Evolutionary conservation across 306 rosid species (phyloP).

Genomic region (Fagus crenata): DNA sequence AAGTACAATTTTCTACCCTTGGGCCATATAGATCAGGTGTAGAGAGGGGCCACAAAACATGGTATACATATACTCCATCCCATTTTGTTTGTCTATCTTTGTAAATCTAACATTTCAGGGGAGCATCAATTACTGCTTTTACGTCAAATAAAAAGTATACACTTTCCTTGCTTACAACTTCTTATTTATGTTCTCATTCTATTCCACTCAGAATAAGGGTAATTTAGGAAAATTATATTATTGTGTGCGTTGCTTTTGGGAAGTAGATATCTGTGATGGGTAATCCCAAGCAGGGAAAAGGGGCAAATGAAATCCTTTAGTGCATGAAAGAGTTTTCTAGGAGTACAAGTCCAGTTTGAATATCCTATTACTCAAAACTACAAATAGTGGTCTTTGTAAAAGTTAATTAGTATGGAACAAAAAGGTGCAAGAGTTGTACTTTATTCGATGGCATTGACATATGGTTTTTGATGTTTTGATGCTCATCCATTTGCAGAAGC

Average conservation of each 20-base stretch:
- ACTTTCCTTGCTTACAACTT: background rate
- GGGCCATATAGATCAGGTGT: background rate
- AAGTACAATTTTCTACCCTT: background rate
- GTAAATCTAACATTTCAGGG: background rate
- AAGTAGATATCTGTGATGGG: background rate
- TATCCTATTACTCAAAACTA: background rate
- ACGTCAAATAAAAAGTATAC: background rate
- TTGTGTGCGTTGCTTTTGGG: background rate
- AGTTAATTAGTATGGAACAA: background rate
- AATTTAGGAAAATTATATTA: background rate
- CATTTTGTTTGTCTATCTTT: conserved; percentile 1
- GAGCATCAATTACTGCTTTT: background rate
- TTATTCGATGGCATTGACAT: background rate
- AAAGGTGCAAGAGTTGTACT: background rate
- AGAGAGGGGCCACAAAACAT: background rate
- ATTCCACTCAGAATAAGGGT: background rate
- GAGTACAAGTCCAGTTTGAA: background rate
- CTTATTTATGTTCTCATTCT: background rate
- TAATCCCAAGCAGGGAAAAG: background rate
- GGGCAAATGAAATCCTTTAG: background rate
- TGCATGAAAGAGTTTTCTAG: background rate
- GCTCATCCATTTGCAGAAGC: conserved; percentile 63
- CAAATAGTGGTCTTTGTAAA: background rate
- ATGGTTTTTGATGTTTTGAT: background rate
- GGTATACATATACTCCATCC: background rate